A percentile compares a stretch with the other conserved stretches of the same genome.
Conservation (phyloP, 2,329 filamentous ascomycete genomes). For the Epichloe elymi region DNA sequence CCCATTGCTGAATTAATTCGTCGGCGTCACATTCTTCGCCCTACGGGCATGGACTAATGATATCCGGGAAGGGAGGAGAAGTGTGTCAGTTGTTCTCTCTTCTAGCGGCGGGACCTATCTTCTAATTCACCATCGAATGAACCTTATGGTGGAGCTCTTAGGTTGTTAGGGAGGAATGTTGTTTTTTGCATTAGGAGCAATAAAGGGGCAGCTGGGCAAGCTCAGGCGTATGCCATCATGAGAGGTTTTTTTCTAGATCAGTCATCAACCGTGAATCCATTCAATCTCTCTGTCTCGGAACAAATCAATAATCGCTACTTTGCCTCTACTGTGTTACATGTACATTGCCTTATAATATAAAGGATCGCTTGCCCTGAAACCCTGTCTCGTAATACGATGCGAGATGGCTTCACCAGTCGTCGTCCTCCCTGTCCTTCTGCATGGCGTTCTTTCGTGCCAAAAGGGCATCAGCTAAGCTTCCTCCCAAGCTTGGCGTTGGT, state of each 20-base stretch:
- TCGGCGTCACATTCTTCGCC: constrained; percentile 30
- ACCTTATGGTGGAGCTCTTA: background rate
- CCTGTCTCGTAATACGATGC: background rate
- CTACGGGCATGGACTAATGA: background rate
- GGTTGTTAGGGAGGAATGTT: background rate
- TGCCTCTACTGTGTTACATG: background rate
- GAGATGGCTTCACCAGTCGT: constrained; percentile 45
- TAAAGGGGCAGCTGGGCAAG: background rate
- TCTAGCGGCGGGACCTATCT: background rate
- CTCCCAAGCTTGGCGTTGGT: constrained; percentile 57
- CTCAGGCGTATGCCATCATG: background rate
- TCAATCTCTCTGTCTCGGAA: background rate
- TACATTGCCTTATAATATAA: background rate
- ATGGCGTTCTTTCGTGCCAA: constrained; percentile 64
- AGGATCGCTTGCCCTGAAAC: constrained; percentile 15
- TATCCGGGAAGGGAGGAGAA: constrained; percentile 12
- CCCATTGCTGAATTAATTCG: constrained; percentile 56
- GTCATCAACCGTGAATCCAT: background rate
- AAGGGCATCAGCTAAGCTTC: constrained; percentile 68
- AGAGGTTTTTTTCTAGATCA: background rate
- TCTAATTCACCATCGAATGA: background rate
- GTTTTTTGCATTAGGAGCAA: background rate
- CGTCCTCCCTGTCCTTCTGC: constrained; percentile 55
- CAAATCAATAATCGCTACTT: background rate
- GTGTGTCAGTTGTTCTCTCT: background rate